A percentile compares a stretch with the other conserved stretches of the same genome.
These are phyloP conservation scores for Gnomoniopsis sp. DNA, from an alignment of 2,329 filamentous ascomycete genomes.

Conservation along the genomic window DNA sequence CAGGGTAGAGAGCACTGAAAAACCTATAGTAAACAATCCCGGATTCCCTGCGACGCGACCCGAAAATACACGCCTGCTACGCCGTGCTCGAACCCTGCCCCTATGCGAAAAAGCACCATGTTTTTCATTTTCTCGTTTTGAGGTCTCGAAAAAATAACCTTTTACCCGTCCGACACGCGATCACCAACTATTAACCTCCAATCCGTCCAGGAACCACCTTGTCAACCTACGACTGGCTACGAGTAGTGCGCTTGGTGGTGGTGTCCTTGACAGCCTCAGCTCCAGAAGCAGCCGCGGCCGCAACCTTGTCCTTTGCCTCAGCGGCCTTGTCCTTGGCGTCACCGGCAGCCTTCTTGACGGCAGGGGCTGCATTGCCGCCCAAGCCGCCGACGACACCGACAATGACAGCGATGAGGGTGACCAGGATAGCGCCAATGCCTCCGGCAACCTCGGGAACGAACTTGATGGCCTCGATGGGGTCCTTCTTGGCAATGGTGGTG, in stretches of 20 bases:
- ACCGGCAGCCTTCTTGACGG: slow-evolving; percentile 68
- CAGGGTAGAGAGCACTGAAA: background rate
- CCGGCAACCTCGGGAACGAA: slow-evolving; percentile 89
- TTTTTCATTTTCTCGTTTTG: slow-evolving; percentile 6
- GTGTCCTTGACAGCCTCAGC: slow-evolving; percentile 76
- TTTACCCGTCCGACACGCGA: background rate
- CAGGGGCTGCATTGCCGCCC: slow-evolving; percentile 62
- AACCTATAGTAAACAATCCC: slow-evolving; percentile 5
- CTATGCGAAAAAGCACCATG: slow-evolving; percentile 12
- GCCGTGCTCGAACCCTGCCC: slow-evolving; percentile 19
- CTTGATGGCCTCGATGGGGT: slow-evolving; percentile 80
- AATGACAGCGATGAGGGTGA: slow-evolving; percentile 69
- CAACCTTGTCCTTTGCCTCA: slow-evolving; percentile 72
- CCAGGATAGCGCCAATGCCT: slow-evolving; percentile 66
- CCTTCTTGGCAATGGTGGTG: slow-evolving; percentile 74
- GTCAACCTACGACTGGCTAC: slow-evolving; percentile 48
- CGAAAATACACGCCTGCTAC: slow-evolving; percentile 16
- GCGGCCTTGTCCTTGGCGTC: slow-evolving; percentile 68
- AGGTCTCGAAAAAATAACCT: background rate
- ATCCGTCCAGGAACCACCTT: slow-evolving; percentile 13
- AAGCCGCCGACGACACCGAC: slow-evolving; percentile 59
- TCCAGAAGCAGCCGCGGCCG: slow-evolving; percentile 55
- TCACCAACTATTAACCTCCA: slow-evolving; percentile 7
- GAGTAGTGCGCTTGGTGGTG: slow-evolving; percentile 57
- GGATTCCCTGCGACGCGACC: slow-evolving; percentile 15